These are phyloP conservation scores for Lentinula lateritia DNA, from an alignment of 768 basidiomycete species.

Conservation along the genomic window DNA sequence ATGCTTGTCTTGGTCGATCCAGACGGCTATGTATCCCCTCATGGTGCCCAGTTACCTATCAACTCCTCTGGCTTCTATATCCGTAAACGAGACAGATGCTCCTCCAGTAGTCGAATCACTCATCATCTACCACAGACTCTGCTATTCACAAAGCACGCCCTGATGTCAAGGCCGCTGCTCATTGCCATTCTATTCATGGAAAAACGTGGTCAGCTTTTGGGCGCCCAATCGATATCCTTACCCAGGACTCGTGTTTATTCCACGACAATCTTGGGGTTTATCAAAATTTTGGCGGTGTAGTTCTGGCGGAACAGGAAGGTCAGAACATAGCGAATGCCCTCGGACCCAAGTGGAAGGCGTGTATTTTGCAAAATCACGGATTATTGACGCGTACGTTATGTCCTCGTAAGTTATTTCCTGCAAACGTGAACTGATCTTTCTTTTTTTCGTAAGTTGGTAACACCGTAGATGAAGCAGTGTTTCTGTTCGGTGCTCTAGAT, in stretches of 20 bases:
- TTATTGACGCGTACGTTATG: constrained; percentile 17
- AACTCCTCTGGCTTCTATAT: constrained; percentile 22
- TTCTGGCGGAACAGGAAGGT: constrained; percentile 39
- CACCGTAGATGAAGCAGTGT: constrained; percentile 38
- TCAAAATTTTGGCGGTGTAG: constrained; percentile 41
- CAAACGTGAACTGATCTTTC: not conserved
- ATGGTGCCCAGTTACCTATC: constrained; percentile 23
- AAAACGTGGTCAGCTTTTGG: constrained; percentile 45
- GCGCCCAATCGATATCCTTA: constrained; percentile 33
- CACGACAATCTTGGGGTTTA: constrained; percentile 39
- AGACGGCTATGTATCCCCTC: constrained; percentile 18
- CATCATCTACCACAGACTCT: constrained; percentile 23
- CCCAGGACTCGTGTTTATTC: constrained; percentile 40
- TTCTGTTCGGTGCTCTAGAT: constrained; percentile 37
- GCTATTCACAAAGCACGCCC: constrained; percentile 41
- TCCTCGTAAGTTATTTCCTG: not conserved
- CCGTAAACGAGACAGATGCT: constrained; percentile 7
- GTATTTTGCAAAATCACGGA: constrained; percentile 40
- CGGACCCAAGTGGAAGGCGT: constrained; percentile 31
- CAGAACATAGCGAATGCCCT: constrained; percentile 36
- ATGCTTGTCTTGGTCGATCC: constrained; percentile 23
- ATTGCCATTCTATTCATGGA: constrained; percentile 43
- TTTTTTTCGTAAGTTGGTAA: constrained; percentile 21
- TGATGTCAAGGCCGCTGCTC: constrained; percentile 41
- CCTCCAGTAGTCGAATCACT: constrained; percentile 7